Evolutionary conservation across 2,329 filamentous ascomycete genomes (phyloP), one percentile per base, ranked within the genome.

Genomic region (Stachybotrys elegans): DNA sequence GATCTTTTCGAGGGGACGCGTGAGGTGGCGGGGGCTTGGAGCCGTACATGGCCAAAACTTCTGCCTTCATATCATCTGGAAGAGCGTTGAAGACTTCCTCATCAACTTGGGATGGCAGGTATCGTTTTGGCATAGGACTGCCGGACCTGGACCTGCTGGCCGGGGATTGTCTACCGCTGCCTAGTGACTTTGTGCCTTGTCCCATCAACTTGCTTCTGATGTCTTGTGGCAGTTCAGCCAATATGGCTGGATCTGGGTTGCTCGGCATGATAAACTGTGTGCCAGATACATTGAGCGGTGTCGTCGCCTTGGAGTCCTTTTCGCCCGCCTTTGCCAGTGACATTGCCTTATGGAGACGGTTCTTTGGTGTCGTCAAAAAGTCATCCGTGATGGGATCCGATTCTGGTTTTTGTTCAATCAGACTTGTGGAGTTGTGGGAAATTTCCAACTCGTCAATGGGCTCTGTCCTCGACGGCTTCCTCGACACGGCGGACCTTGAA

Each of bases 221-320:
- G 58, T 95, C 88, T 23, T 73, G 74, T 0, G 92, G 92, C 4
- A 98, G 73, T 56, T 94, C 90, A 2, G 86, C 86, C 4, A 97
- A 66, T 1, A 95, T 84, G n/a, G 76, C 72, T 0, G 85, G 83
- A 58, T 98, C 93, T 3, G 87, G 78, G 52, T 95, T 88, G 1
- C 79, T 79, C 0, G 93, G 93, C 53, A 98, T 73, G 38, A 97
- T 80, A 57, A 98, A 98, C 57, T 98, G 93, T 0, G 92, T 95
- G 2, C 92, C 89, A 4, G 81, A 73, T 4, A 88, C 78, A 56
- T 96, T 95, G 19, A 95, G 69, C 2, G 83, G 83, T 6, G 77
- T 79, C 49, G 76, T 84, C 19, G 85, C 69, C 64, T 79, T 69
- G 51, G 68, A 47, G 60, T 86, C 66, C 44, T 58, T 55, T 31